phyloP scores from a whole-genome alignment of 306 rosid species.

The Prunus persica region DNA sequence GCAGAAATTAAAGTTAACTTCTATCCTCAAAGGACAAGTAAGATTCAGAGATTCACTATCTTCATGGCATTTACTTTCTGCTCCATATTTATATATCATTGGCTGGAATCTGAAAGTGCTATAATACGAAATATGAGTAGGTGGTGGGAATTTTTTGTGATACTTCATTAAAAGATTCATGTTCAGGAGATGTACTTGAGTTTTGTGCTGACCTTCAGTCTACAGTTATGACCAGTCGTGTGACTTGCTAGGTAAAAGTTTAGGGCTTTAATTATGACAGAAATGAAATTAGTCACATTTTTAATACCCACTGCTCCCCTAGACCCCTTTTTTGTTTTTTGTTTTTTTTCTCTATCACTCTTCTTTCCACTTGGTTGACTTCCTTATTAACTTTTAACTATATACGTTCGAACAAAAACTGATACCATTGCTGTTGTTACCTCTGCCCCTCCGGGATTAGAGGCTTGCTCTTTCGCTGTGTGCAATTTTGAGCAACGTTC shows the following conservation, averaged over 20 bases:
- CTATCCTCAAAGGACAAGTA: conserved; percentile 94
- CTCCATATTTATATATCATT: not conserved
- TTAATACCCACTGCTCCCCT: not conserved
- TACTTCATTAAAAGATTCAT: not conserved
- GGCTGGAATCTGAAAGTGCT: conserved; percentile 2
- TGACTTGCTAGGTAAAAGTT: not conserved
- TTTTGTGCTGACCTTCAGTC: not conserved
- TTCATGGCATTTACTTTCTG: conserved; percentile 21
- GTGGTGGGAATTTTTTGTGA: not conserved
- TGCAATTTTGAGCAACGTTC: not conserved
- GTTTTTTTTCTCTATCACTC: not conserved
- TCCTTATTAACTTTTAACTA: not conserved
- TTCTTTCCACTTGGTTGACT: not conserved
- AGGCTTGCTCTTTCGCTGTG: not conserved
- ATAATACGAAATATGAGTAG: not conserved
- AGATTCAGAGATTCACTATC: conserved; percentile 36
- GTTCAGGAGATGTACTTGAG: not conserved
- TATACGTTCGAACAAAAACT: not conserved
- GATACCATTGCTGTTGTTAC: not conserved
- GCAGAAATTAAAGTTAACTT: conserved; percentile 90
- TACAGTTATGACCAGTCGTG: not conserved
- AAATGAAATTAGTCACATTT: not conserved
- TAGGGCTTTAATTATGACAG: not conserved
- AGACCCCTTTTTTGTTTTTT: too few species aligned
- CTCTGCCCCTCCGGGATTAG: not conserved